These are phyloP conservation scores for Fomitopsis betulina DNA, from an alignment of 1,284 basidiomycete genomes.

Conservation along the genomic window DNA sequence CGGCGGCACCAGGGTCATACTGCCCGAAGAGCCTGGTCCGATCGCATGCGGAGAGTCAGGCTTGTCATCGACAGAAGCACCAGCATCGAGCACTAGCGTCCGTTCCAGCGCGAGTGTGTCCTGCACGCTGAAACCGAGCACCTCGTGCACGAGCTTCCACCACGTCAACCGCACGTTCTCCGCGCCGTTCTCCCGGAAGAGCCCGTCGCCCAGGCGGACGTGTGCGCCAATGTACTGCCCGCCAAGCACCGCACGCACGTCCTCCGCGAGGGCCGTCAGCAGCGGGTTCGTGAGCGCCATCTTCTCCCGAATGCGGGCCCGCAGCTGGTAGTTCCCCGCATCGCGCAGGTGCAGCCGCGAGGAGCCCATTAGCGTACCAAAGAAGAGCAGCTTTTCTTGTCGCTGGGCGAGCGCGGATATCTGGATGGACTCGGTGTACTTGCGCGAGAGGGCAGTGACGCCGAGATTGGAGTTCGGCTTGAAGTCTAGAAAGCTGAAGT, in stretches of 20 bases:
- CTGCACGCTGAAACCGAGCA: constrained; percentile 35
- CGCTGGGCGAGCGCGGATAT: constrained; percentile 37
- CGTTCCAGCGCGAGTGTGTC: constrained; percentile 38
- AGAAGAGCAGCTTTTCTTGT: constrained; percentile 46
- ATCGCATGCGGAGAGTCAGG: neutral
- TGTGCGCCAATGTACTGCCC: constrained; percentile 58
- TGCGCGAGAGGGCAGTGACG: constrained; percentile 10
- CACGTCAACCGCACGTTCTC: constrained; percentile 45
- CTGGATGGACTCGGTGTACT: constrained; percentile 40
- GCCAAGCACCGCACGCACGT: constrained; percentile 43
- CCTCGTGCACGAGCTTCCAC: constrained; percentile 48
- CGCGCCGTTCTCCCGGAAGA: constrained; percentile 42
- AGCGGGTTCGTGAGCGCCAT: constrained; percentile 51
- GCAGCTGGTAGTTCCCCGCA: constrained; percentile 33
- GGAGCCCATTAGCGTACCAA: constrained; percentile 69
- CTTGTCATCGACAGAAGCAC: neutral
- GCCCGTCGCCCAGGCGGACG: constrained; percentile 62
- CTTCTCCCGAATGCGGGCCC: constrained; percentile 39
- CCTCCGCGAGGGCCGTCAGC: constrained; percentile 36
- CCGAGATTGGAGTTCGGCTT: constrained; percentile 12
- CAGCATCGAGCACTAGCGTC: constrained; percentile 10
- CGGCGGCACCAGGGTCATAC: constrained; percentile 10
- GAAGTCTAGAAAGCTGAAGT: constrained; percentile 63
- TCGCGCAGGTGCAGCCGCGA: constrained; percentile 52
- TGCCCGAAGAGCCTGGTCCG: neutral